phyloP scores from a whole-genome alignment of 2,329 filamentous ascomycete species.

The Fusarium newnesense region DNA sequence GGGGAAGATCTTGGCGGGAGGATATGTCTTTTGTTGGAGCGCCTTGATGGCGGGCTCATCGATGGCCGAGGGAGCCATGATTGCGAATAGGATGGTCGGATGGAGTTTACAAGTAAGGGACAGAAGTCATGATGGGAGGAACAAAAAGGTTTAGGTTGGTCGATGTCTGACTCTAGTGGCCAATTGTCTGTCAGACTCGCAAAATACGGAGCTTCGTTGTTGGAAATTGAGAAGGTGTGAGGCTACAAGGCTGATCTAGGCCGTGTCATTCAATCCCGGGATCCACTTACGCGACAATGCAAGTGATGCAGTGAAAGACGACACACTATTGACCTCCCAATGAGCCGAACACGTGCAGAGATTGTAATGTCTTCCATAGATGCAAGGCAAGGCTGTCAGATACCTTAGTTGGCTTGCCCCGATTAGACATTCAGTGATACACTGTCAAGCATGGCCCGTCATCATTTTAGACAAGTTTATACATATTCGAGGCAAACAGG shows the following conservation, averaged over 20 bases:
- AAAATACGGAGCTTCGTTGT: slow-evolving; percentile 36
- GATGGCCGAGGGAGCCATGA: slow-evolving; percentile 65
- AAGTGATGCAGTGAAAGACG: neutral
- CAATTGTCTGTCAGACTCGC: slow-evolving; percentile 43
- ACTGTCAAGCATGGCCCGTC: neutral
- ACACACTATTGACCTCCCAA: neutral
- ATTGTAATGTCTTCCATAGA: neutral
- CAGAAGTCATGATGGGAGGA: slow-evolving; percentile 32
- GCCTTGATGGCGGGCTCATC: slow-evolving; percentile 54
- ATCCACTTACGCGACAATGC: slow-evolving; percentile 29
- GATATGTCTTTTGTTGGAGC: slow-evolving; percentile 56
- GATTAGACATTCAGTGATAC: neutral
- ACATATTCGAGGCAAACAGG: neutral
- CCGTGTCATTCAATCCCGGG: slow-evolving; percentile 32
- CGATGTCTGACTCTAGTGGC: slow-evolving; percentile 29
- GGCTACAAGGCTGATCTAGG: slow-evolving; percentile 51
- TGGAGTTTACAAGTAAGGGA: slow-evolving; percentile 12
- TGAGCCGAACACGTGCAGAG: no score
- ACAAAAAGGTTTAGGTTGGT: slow-evolving; percentile 4
- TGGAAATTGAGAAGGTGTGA: slow-evolving; percentile 43
- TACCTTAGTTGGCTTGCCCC: neutral
- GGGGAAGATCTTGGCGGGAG: slow-evolving; percentile 67
- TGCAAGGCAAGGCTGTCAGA: neutral
- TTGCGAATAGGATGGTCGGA: slow-evolving; percentile 19
- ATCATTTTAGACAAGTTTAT: neutral